Base-by-base conservation (phyloP, 1,284 basidiomycete species). In the Exobasidium rhododendri region DNA sequence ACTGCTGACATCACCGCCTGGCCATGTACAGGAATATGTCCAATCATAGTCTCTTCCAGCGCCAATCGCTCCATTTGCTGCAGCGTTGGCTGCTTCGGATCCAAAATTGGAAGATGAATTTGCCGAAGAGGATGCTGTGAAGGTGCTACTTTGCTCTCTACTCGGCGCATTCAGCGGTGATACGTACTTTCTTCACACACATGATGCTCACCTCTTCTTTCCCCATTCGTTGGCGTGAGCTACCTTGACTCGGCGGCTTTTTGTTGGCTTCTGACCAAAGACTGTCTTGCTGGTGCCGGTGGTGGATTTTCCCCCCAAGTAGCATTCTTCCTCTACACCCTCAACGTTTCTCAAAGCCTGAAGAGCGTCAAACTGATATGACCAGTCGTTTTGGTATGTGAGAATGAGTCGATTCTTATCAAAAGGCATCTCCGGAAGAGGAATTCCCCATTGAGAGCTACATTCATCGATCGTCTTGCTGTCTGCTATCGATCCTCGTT, bases 371-470 rank as follows among this genome's bases (percentile, higher is more conserved):
- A 96, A 94, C 0, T 81, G 74, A 65, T 91, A 87, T 47, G 80
- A 82, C 83, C 89, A 89, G 2, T 85, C 85, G 22, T 86, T 86
- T 1, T 75, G 80, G 70, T 84, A 82, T 0, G 63, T 63, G 13
- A 97, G 82, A 5, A 84, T 82, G 1, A 99, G 84, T 20, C 81
- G 81, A 80, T 97, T 98, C 79, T 86, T 86, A 3, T 93, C 93
- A 75, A 97, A 98, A 0, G 90, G 93, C 92, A 98, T 98, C 79
- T 99, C 94, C 1, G 96, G 96, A 0, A 94, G 81, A 0, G 94
- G 90, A 30, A 98, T 85, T 2, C 84, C 85, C 71, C 96, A 87
- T 56, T 85, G 85, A 67, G 90, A 87, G 35, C 84, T 81, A 0
- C 90, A 82, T 75, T 78, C 75, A 56, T 85, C 84, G 49, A 84